Conservation (phyloP, 768 basidiomycete species). For the Leccinum variicolor region DNA sequence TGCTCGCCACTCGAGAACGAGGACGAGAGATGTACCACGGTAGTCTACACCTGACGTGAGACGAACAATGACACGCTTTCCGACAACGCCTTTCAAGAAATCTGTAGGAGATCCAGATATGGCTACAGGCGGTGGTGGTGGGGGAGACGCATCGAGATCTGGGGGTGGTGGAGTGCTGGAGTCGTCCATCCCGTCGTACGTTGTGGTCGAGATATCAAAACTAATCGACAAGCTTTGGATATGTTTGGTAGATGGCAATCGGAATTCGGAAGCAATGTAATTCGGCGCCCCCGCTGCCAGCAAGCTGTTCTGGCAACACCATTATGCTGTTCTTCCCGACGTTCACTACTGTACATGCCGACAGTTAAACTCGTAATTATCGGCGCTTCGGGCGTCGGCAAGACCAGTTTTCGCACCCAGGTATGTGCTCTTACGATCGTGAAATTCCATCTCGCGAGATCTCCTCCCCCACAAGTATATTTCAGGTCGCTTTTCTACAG, state of each 20-base stretch:
- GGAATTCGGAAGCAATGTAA: background rate
- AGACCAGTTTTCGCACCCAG: constrained; percentile 75
- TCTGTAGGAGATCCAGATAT: constrained; percentile 84
- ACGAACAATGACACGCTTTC: constrained; percentile 91
- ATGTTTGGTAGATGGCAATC: constrained; percentile 11
- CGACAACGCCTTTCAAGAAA: constrained; percentile 93
- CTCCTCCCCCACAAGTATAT: constrained; percentile 54
- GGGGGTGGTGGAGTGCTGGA: constrained; percentile 34
- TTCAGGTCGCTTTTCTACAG: constrained; percentile 68
- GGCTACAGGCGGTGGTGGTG: constrained; percentile 45
- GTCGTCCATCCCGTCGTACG: constrained; percentile 22
- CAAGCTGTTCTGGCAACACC: background rate
- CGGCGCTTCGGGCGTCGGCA: constrained; percentile 82
- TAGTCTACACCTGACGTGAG: constrained; percentile 93
- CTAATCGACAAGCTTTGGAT: background rate
- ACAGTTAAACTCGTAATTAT: constrained; percentile 82
- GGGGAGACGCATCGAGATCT: constrained; percentile 40
- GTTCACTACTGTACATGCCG: constrained; percentile 42
- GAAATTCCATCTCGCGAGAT: background rate
- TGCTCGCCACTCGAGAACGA: background rate
- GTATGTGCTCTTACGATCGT: constrained; percentile 35
- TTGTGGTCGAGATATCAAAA: background rate
- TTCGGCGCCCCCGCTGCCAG: background rate
- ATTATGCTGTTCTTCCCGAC: constrained; percentile 13
- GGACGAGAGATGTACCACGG: constrained; percentile 52